Percentiles rank a stretch among this genome's conserved stretches.
phyloP scores from a whole-genome alignment of 805 yeast genomes.

The Saccharomyces kudriavzevii region DNA sequence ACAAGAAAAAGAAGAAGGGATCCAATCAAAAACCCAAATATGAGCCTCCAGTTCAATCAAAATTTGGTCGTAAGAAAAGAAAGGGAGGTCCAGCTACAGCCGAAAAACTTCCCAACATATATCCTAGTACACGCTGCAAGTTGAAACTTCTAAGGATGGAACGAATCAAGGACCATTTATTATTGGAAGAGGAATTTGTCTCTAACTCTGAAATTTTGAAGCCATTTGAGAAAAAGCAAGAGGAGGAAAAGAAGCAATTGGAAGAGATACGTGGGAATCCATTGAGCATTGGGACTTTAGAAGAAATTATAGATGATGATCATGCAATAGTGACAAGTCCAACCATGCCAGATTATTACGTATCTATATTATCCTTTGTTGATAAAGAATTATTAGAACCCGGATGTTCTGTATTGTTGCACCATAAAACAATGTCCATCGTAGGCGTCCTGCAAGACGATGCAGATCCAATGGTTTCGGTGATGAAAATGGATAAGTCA shows the following conservation, averaged over 20 bases:
- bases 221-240: constrained; percentile 94
- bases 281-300: constrained; percentile 91
- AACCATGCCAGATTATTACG: constrained; percentile 96
- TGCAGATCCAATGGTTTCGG: constrained; percentile 95
- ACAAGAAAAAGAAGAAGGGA: constrained; percentile 45
- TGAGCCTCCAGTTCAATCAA: constrained; percentile 96
- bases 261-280: constrained; percentile 96
- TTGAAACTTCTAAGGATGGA: constrained; percentile 85
- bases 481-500: constrained; percentile 95
- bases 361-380: constrained; percentile 89
- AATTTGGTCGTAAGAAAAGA: constrained; percentile 87
- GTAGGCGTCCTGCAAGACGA: constrained; percentile 99
- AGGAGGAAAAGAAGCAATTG: constrained; percentile 89
- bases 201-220: constrained; percentile 89
- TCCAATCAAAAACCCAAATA: constrained; percentile 89
- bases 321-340: constrained; percentile 96
- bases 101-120: constrained; percentile 74
- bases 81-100: constrained; percentile 81
- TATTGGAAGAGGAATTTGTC: constrained; percentile 92
- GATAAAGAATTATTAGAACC: constrained; percentile 95
- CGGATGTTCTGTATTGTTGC: constrained; percentile 90
- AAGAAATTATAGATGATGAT: constrained; percentile 95
- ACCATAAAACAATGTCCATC: constrained; percentile 89
- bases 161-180: constrained; percentile 89
- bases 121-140: constrained; percentile 90